Base-by-base conservation (phyloP, 2,329 filamentous ascomycete genomes). In the Cryphonectria carpinicola region DNA sequence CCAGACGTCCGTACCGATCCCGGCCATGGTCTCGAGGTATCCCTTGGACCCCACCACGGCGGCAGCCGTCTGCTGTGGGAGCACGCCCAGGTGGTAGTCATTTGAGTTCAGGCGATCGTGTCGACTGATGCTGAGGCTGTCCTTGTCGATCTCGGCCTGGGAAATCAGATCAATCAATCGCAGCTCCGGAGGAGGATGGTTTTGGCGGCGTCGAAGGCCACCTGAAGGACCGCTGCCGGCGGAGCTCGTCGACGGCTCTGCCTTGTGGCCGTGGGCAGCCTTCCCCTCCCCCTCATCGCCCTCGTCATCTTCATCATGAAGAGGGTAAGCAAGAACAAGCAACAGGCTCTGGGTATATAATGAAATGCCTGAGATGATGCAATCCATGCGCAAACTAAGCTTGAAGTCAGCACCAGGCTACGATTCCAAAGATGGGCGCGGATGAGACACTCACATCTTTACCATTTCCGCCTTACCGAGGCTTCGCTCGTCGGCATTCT, bases 341-440 rank as follows among this genome's bases (percentile, higher is more conserved):
- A 99, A 87, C 75, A 97, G 86, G 78, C 89, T 96, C 79, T 94
- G 93, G 79, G 94, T 97, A 89, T 98, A 98, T 82, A 99, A 87
- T 74, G 95, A 97, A 81, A 99, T 92, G 77, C 96, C 96, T 79
- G 96, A 97, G 84, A 99, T 94, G 80, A 97, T 94, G 85, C 96
- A 98, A 84, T 99, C 96, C 82, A 96, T 97, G 78, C 94, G 93
- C 82, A 98, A 88, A 82, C 92, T 95, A 74, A 25, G 32, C 37
- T 37, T 66, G 73, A n/a, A 35, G 78, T 82, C 75, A 82, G 79
- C 61, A 58, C 35, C 7, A 66, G 6, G 58, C 17, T 28, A 22
- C n/a, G 2, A 4, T 1, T 25, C 2, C 6, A 35, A 13, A 17
- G 13, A 8, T 3, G 37, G 37, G 25, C 3, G 17, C 3, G 25